phyloP scores from a whole-genome alignment of 768 basidiomycete species.

The Leucosporidium yakuticum region DNA sequence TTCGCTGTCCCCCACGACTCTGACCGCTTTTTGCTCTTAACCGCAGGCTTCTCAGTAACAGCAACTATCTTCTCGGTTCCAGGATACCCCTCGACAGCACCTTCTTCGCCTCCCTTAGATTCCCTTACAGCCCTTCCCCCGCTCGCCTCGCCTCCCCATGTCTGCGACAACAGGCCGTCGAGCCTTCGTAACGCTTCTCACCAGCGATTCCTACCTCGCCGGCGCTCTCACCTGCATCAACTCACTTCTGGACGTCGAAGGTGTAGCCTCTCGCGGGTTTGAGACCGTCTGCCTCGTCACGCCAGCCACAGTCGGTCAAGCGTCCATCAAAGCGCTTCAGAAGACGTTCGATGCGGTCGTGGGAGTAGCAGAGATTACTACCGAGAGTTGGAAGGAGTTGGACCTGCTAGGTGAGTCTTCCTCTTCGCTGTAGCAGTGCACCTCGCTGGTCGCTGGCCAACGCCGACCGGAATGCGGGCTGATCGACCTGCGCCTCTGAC shows the following conservation, averaged over 20 bases:
- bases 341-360: constrained; percentile 76
- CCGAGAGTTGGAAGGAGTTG: constrained; percentile 61
- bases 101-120: no score
- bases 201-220: constrained; percentile 85
- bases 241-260: constrained; percentile 73
- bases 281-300: constrained; percentile 85
- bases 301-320: constrained; percentile 83
- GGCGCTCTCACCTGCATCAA: constrained; percentile 82
- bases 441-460: neutral
- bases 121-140: no score
- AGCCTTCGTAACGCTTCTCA: constrained; percentile 61
- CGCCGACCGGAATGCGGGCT: neutral
- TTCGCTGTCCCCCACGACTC: no score
- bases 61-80: no score
- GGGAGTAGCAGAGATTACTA: constrained; percentile 82
- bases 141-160: neutral
- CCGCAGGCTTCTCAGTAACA: no score
- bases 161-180: neutral
- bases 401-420: constrained; percentile 65
- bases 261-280: constrained; percentile 42
- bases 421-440: neutral
- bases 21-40: no score
- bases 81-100: no score
- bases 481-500: neutral
- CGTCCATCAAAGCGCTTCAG: constrained; percentile 69